Evolutionary conservation across 352 stramenopile species (phyloP).

Genomic region (Globisporangium uncinulatum): DNA sequence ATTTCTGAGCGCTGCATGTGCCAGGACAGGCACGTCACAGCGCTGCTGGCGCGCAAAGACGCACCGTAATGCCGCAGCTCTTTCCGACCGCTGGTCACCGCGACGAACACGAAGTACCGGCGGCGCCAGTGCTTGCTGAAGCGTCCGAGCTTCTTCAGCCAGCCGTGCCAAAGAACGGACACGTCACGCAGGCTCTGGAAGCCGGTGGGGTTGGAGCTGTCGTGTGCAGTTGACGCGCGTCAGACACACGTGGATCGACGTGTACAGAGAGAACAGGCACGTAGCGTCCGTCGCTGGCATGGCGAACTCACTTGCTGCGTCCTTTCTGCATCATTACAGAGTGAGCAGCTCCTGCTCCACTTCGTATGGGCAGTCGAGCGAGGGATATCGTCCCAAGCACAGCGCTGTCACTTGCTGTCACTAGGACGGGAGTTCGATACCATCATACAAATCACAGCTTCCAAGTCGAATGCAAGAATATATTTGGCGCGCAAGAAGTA

Average conservation of each 20-base stretch:
- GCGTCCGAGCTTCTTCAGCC: constrained; percentile 78
- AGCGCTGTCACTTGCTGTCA: too few relatives aligned
- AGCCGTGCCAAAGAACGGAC: constrained; percentile 78
- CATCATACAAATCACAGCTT: not conserved
- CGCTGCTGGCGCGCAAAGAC: not conserved
- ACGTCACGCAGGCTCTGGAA: constrained; percentile 47
- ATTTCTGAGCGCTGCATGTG: too few relatives aligned
- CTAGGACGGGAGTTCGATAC: not conserved
- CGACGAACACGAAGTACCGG: constrained; percentile 76
- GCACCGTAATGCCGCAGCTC: constrained; percentile 73
- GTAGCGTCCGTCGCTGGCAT: not conserved
- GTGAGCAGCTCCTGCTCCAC: not conserved
- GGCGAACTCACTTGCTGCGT: constrained; percentile 37
- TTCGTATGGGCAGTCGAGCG: too few relatives aligned
- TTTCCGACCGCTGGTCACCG: constrained; percentile 54
- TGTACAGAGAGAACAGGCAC: not conserved
- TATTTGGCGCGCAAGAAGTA: too few relatives aligned
- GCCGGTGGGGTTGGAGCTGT: constrained; percentile 40
- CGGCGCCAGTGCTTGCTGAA: constrained; percentile 80
- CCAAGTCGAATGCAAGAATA: not conserved
- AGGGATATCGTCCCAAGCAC: too few relatives aligned
- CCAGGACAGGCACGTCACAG: not conserved
- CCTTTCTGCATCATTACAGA: constrained; percentile 33
- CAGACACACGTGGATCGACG: constrained; percentile 5
- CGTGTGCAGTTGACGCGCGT: not conserved